Conservation (phyloP, 192 early-diverging fungal genomes). For the Geosiphon pyriformis region DNA sequence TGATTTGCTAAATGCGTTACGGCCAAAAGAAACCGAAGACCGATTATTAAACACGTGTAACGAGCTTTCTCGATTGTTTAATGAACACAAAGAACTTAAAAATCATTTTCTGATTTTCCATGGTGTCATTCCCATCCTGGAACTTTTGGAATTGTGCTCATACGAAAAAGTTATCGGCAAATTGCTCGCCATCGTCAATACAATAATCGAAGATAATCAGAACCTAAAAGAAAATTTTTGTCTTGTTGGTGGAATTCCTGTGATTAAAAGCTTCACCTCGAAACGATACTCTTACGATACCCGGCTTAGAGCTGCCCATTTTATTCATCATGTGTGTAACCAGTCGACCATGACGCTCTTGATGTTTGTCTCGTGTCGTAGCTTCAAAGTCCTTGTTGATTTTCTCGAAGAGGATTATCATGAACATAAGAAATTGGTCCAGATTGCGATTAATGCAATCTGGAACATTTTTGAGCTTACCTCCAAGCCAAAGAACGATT, state of each 20-base stretch:
- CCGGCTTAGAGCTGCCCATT: slow-evolving; percentile 42
- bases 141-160: slow-evolving; percentile 38
- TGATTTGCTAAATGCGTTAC: slow-evolving; percentile 31
- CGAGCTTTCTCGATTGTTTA: slow-evolving; percentile 26
- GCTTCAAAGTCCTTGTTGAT: slow-evolving; percentile 41
- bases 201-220: slow-evolving; percentile 35
- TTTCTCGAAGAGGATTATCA: slow-evolving; percentile 46
- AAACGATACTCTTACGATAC: slow-evolving; percentile 33
- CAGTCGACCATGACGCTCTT: slow-evolving; percentile 44
- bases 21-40: slow-evolving; percentile 24
- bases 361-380: slow-evolving; percentile 57
- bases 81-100: slow-evolving; percentile 39
- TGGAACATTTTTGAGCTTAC: slow-evolving; percentile 47
- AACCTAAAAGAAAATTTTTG: slow-evolving; percentile 47
- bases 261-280: slow-evolving; percentile 43
- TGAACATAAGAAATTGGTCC: slow-evolving; percentile 42
- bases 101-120: slow-evolving; percentile 41
- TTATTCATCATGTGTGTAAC: slow-evolving; percentile 47
- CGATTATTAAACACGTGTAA: slow-evolving; percentile 12
- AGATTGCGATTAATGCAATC: slow-evolving; percentile 49
- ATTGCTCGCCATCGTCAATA: slow-evolving; percentile 35
- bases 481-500: slow-evolving; percentile 53
- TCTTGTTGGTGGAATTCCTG: slow-evolving; percentile 49
- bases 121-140: slow-evolving; percentile 42
- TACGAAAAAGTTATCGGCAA: slow-evolving; percentile 26